Percentiles rank a stretch among this genome's conserved stretches.
Conservation (phyloP, 192 early-diverging fungal genomes). For the Phlyctochytrium planicorne region DNA sequence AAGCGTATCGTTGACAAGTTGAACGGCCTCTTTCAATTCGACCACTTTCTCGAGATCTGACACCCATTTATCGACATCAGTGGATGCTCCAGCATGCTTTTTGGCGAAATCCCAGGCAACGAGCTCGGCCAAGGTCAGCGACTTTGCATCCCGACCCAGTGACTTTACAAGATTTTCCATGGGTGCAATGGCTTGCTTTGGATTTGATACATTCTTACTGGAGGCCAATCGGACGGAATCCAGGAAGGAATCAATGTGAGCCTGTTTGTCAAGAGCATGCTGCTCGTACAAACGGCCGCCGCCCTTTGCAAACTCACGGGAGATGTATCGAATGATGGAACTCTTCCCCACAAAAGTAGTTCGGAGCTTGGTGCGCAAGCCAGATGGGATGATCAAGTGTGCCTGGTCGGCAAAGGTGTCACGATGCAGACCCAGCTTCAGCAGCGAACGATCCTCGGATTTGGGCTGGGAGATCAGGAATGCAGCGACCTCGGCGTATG, state of each 20-base stretch:
- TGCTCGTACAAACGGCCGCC: conserved; percentile 2
- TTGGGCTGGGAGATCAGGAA: conserved; percentile 13
- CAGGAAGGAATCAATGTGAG: conserved; percentile 6
- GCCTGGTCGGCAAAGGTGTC: conserved; percentile 11
- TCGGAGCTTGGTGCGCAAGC: conserved; percentile 10
- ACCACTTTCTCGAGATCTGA: background rate
- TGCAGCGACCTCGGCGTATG: conserved; percentile 29
- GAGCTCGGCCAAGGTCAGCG: conserved; percentile 21
- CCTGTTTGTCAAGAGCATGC: conserved; percentile 13
- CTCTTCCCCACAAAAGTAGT: conserved; percentile 18
- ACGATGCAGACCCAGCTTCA: conserved; percentile 25
- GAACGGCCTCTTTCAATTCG: conserved; percentile 17
- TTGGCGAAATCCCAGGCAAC: conserved; percentile 25
- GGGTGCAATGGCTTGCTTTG: background rate
- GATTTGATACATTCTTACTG: background rate
- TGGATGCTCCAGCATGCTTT: background rate
- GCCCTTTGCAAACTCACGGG: conserved; percentile 5
- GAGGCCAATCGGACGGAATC: background rate
- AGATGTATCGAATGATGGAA: conserved; percentile 15
- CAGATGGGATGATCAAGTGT: conserved; percentile 21
- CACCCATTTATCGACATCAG: conserved; percentile 23
- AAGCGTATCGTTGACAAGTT: conserved; percentile 8
- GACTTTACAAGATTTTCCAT: background rate
- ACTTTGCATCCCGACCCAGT: background rate
- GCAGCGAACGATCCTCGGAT: background rate